These are phyloP conservation scores for Trypanosoma conorhini DNA, from an alignment of 208 protist species.

Conservation along the genomic window DNA sequence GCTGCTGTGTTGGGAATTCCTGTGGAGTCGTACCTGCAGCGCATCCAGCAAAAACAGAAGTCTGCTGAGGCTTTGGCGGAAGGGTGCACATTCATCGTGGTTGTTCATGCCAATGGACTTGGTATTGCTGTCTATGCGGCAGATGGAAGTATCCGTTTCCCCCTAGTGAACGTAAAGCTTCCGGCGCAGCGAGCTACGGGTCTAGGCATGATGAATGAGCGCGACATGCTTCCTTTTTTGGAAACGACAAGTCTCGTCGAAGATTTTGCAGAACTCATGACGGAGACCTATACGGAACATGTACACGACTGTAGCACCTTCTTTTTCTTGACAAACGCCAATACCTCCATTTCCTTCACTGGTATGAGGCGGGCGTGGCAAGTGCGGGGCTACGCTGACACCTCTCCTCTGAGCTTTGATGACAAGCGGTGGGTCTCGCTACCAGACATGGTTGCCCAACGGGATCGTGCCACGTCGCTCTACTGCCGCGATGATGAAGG, in stretches of 20 bases:
- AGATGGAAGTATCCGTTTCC: slow-evolving; percentile 18
- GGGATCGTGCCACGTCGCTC: slow-evolving; percentile 20
- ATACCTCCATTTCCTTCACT: slow-evolving; percentile 10
- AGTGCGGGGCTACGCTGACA: slow-evolving; percentile 13
- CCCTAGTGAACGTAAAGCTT: slow-evolving; percentile 28
- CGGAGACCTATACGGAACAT: slow-evolving; percentile 23
- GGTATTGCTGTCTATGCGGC: slow-evolving; percentile 23
- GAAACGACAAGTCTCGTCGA: slow-evolving; percentile 25
- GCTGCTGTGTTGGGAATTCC: slow-evolving; percentile 54
- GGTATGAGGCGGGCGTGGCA: slow-evolving; percentile 20
- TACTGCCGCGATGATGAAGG: slow-evolving; percentile 39
- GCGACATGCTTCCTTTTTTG: slow-evolving; percentile 43
- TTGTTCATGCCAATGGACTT: slow-evolving; percentile 33
- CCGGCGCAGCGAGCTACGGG: slow-evolving; percentile 14
- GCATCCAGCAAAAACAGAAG: slow-evolving; percentile 13
- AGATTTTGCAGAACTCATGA: slow-evolving; percentile 27
- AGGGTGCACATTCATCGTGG: slow-evolving; percentile 21
- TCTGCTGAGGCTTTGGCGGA: slow-evolving; percentile 4
- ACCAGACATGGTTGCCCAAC: slow-evolving; percentile 43
- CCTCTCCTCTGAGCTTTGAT: slow-evolving; percentile 23
- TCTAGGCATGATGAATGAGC: slow-evolving; percentile 17
- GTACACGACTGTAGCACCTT: slow-evolving; percentile 37
- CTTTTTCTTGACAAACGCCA: slow-evolving; percentile 39
- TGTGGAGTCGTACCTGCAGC: slow-evolving; percentile 52
- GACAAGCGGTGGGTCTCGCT: slow-evolving; percentile 62